Evolutionary conservation across 441 rosid genomes (phyloP).

Genomic region (Erodium moschatum): DNA sequence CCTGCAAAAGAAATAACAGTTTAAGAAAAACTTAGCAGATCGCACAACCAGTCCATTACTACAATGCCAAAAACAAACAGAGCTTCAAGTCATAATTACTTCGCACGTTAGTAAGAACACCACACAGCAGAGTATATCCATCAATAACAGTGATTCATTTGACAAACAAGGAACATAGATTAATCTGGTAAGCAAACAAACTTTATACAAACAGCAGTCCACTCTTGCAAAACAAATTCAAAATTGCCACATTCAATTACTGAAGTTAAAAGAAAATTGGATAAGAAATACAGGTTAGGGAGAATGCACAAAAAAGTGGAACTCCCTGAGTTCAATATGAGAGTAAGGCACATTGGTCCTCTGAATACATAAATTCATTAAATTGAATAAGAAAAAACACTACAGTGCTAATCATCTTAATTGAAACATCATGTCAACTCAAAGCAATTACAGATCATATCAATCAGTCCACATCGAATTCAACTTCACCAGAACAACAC

Average conservation of each 20-base stretch:
- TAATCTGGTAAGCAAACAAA: neutral
- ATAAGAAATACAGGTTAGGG: neutral
- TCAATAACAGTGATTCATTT: neutral
- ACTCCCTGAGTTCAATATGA: neutral
- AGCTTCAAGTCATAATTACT: neutral
- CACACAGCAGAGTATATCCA: neutral
- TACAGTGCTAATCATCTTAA: neutral
- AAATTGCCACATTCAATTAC: neutral
- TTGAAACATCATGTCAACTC: neutral
- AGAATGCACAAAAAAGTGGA: neutral
- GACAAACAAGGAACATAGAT: neutral
- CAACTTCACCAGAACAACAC: neutral
- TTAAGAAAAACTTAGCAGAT: neutral
- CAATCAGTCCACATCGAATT: neutral
- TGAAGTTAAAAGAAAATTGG: neutral
- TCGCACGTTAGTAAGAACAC: neutral
- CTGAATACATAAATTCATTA: neutral
- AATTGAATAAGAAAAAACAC: neutral
- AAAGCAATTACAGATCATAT: neutral
- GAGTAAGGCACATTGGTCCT: neutral
- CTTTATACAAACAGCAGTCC: neutral
- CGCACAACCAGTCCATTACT: neutral
- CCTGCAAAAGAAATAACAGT: constrained; percentile 14
- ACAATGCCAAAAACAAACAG: neutral
- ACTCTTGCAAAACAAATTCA: neutral